A percentile compares a stretch with the other conserved stretches of the same genome.
These are phyloP conservation scores for Sporisorium sorghi DNA, from an alignment of 1,284 basidiomycete genomes.

Conservation along the genomic window DNA sequence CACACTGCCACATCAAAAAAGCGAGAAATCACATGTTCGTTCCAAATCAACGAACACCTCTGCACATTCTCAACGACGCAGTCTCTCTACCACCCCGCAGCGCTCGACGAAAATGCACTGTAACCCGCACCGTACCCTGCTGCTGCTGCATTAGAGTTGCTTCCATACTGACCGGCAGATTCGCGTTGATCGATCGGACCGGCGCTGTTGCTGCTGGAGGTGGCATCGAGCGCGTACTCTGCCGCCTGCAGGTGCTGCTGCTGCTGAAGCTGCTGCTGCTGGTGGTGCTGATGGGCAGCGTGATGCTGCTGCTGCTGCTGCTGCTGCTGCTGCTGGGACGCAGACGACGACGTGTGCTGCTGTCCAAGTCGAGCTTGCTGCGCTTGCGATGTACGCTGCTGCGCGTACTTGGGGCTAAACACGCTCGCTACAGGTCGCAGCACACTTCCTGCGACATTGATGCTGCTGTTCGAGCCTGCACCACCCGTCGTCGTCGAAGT, in stretches of 20 bases:
- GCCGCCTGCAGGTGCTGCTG: constrained; percentile 14
- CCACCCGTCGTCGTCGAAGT: constrained; percentile 8
- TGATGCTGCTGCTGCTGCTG: constrained; percentile 25
- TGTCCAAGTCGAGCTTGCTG: constrained; percentile 17
- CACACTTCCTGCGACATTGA: constrained; percentile 22
- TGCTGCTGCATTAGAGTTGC: background rate
- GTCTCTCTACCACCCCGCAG: constrained; percentile 22
- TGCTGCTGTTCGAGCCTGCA: constrained; percentile 11
- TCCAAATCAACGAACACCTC: constrained; percentile 1
- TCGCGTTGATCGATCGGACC: constrained; percentile 42
- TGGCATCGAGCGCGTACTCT: constrained; percentile 12
- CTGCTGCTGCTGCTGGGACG: constrained; percentile 21
- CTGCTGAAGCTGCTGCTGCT: too few species aligned
- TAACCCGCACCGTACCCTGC: constrained; percentile 22
- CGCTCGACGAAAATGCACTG: constrained; percentile 23
- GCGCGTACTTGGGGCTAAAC: constrained; percentile 34
- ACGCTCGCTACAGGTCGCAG: constrained; percentile 39
- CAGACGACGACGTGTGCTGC: constrained; percentile 17
- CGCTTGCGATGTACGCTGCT: constrained; percentile 21
- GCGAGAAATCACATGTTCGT: background rate
- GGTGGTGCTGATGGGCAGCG: constrained; percentile 23
- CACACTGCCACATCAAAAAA: background rate
- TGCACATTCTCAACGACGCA: background rate
- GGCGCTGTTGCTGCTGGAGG: constrained; percentile 16
- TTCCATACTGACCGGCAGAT: constrained; percentile 19